Evolutionary conservation across 2,329 filamentous ascomycete genomes (phyloP).

Genomic region (Penicillium sp.): DNA sequence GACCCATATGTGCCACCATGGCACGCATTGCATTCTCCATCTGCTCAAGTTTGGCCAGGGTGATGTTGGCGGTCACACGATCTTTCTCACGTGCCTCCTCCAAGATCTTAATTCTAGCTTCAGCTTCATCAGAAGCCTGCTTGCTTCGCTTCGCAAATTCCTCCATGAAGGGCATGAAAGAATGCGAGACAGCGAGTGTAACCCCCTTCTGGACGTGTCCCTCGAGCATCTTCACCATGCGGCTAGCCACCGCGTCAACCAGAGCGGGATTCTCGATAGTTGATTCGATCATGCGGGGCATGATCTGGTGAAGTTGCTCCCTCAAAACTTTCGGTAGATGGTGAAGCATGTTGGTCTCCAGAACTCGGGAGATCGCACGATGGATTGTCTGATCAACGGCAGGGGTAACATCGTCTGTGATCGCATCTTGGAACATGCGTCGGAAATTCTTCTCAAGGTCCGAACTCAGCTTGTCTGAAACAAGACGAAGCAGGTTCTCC

Average conservation of each 20-base stretch:
- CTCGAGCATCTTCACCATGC: slow-evolving; percentile 66
- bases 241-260: slow-evolving; percentile 70
- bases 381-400: slow-evolving; percentile 65
- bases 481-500: slow-evolving; percentile 66
- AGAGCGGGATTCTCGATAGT: slow-evolving; percentile 74
- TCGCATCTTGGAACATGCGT: slow-evolving; percentile 73
- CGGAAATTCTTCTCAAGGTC: slow-evolving; percentile 75
- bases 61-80: slow-evolving; percentile 43
- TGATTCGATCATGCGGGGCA: slow-evolving; percentile 67
- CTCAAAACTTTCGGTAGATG: slow-evolving; percentile 67
- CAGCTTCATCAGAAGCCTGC: slow-evolving; percentile 65
- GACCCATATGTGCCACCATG: slow-evolving; percentile 21
- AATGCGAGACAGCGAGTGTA: slow-evolving; percentile 58
- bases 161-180: slow-evolving; percentile 57
- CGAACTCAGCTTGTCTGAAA: slow-evolving; percentile 67
- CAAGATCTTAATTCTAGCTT: slow-evolving; percentile 51
- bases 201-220: slow-evolving; percentile 71
- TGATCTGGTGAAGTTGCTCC: slow-evolving; percentile 68
- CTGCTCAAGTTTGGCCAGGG: slow-evolving; percentile 61
- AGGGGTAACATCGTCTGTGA: slow-evolving; percentile 74
- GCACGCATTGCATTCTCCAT: slow-evolving; percentile 55
- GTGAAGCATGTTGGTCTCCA: slow-evolving; percentile 67
- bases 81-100: slow-evolving; percentile 39
- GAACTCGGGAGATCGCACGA: slow-evolving; percentile 14
- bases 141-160: slow-evolving; percentile 67